These are phyloP conservation scores for Aspergillus sclerotioniger DNA, from an alignment of 495 filamentous ascomycete species.

Conservation along the genomic window DNA sequence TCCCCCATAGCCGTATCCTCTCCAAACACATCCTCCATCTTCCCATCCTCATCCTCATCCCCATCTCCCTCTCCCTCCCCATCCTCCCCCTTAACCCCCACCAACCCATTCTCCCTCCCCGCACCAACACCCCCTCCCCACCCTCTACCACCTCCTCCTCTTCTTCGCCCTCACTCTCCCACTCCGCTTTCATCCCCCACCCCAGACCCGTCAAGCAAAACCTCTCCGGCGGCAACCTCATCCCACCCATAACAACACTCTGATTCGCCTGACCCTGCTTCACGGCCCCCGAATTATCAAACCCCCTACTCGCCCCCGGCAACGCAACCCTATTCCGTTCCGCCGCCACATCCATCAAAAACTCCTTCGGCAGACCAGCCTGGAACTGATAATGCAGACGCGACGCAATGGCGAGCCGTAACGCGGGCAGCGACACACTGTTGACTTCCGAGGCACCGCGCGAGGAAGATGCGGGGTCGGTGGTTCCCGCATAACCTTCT, in stretches of 20 bases:
- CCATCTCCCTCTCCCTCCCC: constrained; percentile 30
- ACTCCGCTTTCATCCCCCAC: constrained; percentile 81
- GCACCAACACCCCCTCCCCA: constrained; percentile 26
- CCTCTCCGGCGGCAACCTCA: constrained; percentile 83
- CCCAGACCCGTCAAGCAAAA: constrained; percentile 83
- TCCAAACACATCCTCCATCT: constrained; percentile 61
- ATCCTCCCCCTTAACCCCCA: constrained; percentile 39
- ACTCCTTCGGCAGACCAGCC: constrained; percentile 75
- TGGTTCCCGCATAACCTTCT: constrained; percentile 49
- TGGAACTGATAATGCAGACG: constrained; percentile 65
- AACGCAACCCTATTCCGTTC: constrained; percentile 79
- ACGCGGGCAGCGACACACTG: constrained; percentile 52
- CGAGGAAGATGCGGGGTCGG: constrained; percentile 23
- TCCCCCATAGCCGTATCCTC: constrained; percentile 50
- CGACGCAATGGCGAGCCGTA: constrained; percentile 63
- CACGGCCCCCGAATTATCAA: constrained; percentile 27
- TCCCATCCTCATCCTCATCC: constrained; percentile 54
- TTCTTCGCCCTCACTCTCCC: constrained; percentile 63
- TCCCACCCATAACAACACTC: constrained; percentile 56
- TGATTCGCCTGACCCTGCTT: constrained; percentile 28
- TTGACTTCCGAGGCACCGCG: constrained; percentile 37
- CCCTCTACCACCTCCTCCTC: constrained; percentile 41
- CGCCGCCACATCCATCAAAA: constrained; percentile 74
- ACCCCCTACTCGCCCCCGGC: constrained; percentile 73
- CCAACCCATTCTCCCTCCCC: constrained; percentile 19